These are phyloP conservation scores for Ulmus americana DNA, from an alignment of 331 rosid genomes.

Conservation along the genomic window DNA sequence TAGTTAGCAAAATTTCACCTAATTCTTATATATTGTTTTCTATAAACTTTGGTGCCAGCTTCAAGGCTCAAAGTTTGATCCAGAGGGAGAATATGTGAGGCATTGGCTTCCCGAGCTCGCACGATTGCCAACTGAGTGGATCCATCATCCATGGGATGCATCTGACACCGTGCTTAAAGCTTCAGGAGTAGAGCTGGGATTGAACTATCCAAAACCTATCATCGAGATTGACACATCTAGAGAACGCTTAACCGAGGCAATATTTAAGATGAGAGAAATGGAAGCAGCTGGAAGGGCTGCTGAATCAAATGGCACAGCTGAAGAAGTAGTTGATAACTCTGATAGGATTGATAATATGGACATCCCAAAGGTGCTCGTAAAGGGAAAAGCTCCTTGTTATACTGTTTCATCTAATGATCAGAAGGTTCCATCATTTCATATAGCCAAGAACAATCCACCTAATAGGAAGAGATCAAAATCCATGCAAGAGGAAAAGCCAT, in stretches of 20 bases:
- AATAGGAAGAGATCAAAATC: slow-evolving; percentile 47
- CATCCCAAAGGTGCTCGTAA: slow-evolving; percentile 44
- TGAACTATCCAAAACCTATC: slow-evolving; percentile 71
- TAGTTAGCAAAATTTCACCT: background rate
- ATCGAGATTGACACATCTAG: slow-evolving; percentile 68
- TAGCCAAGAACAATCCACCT: slow-evolving; percentile 26
- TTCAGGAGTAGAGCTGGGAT: slow-evolving; percentile 80
- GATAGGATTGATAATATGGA: slow-evolving; percentile 30
- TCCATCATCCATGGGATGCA: slow-evolving; percentile 97
- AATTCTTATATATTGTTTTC: background rate
- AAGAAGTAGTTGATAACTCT: slow-evolving; percentile 72
- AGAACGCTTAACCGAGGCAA: slow-evolving; percentile 63
- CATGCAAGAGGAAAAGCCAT: slow-evolving; percentile 34
- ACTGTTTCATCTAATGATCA: slow-evolving; percentile 80
- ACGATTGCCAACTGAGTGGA: slow-evolving; percentile 93
- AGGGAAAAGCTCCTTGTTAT: slow-evolving; percentile 39
- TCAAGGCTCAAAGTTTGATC: slow-evolving; percentile 79
- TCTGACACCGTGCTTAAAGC: slow-evolving; percentile 63
- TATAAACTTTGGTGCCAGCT: slow-evolving; percentile 34
- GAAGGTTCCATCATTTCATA: slow-evolving; percentile 64
- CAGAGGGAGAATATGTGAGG: slow-evolving; percentile 81
- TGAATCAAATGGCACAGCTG: slow-evolving; percentile 43
- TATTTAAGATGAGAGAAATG: slow-evolving; percentile 77
- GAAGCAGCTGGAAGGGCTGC: slow-evolving; percentile 54
- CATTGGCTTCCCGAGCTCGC: slow-evolving; percentile 90